phyloP scores from a whole-genome alignment of 2,329 filamentous ascomycete species.

The Didymella pomorum region DNA sequence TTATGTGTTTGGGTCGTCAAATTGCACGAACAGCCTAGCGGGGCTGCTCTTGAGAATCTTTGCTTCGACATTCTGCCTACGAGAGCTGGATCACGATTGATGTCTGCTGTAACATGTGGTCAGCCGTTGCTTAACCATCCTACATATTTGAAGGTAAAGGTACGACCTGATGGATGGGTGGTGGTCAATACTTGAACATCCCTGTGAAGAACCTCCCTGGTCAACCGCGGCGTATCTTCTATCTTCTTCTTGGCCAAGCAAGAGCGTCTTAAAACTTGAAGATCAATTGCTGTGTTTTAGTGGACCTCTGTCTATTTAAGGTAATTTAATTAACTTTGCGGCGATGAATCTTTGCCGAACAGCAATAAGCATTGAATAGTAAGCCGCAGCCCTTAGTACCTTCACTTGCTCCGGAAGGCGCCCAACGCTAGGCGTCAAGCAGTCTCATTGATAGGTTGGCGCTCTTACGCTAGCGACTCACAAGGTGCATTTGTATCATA shows the following conservation, averaged over 20 bases:
- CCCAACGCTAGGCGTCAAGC: not conserved
- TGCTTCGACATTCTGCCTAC: not conserved
- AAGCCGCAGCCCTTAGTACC: not conserved
- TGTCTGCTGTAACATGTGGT: not conserved
- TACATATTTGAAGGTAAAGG: not conserved
- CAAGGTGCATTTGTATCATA: not conserved
- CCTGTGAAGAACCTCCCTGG: too few species aligned
- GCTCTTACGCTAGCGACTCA: not conserved
- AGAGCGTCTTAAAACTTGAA: not conserved
- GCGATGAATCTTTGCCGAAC: not conserved
- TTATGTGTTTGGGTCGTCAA: not conserved
- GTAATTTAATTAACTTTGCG: not conserved
- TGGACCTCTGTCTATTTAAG: too few species aligned
- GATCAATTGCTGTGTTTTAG: not conserved
- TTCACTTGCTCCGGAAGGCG: conserved; percentile 10
- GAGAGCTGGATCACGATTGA: not conserved
- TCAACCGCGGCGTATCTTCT: too few species aligned
- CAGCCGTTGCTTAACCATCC: not conserved
- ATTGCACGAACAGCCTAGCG: not conserved
- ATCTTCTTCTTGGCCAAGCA: not conserved
- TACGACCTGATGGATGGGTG: not conserved
- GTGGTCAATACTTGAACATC: not conserved
- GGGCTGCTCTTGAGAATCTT: not conserved
- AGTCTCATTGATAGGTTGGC: not conserved
- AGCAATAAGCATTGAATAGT: not conserved